Percentiles rank a stretch among this genome's conserved stretches.
phyloP scores from a whole-genome alignment of 352 stramenopile genomes.

The Phytophthora boehmeriae region DNA sequence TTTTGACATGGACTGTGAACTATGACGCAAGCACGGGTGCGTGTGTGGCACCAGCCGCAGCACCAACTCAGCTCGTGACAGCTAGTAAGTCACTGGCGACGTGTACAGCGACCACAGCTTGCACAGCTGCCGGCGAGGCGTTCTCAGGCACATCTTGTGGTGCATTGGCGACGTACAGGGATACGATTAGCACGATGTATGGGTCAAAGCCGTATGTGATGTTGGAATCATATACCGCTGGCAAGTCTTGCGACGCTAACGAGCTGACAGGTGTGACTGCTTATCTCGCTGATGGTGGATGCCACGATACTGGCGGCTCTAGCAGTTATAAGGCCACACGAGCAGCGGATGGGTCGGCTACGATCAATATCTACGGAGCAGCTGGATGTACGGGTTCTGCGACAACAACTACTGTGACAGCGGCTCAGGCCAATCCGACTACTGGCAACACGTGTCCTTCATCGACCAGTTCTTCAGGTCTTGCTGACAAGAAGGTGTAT shows the following conservation, averaged over 20 bases:
- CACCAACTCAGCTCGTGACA: background rate
- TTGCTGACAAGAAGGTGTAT: too few relatives aligned
- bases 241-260: background rate
- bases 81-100: background rate
- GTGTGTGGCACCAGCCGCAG: background rate
- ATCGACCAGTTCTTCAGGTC: too few relatives aligned
- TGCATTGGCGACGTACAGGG: too few relatives aligned
- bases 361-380: background rate
- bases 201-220: slow-evolving; percentile 2
- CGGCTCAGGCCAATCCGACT: too few relatives aligned
- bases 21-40: slow-evolving; percentile 3
- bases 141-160: too few relatives aligned
- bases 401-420: too few relatives aligned
- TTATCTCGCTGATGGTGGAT: background rate
- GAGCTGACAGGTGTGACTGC: background rate
- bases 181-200: too few relatives aligned
- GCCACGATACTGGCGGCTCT: background rate
- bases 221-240: background rate
- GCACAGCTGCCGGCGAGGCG: too few relatives aligned
- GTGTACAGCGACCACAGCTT: too few relatives aligned
- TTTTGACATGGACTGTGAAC: background rate
- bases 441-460: too few relatives aligned
- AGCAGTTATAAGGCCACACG: background rate
- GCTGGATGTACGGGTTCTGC: background rate
- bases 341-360: background rate